Base-by-base conservation (phyloP, 2,329 filamentous ascomycete species). In the Coleophoma crateriformis region DNA sequence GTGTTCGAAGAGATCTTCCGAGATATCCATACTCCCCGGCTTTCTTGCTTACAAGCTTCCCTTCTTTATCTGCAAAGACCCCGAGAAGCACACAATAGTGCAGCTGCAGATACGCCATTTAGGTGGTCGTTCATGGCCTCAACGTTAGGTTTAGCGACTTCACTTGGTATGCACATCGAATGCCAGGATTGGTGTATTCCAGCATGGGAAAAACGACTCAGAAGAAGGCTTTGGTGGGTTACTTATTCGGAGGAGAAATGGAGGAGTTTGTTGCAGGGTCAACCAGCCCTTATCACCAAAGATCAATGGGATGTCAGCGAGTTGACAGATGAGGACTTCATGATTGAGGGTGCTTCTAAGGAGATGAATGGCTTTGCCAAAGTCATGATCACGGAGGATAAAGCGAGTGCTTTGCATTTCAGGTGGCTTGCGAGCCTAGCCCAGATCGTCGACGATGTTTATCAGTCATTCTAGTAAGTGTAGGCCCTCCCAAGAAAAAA, bases 401-500 rank as follows among this genome's bases (percentile, higher is more conserved):
- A 44, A 44, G 41, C 41, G 14, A 33, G 19, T 27, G 41, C 22
- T 5, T 27, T 44, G n/a, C 61, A 59, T 1, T 63, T 65, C 48
- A 55, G 61, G 33, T 60, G 60, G 46, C 40, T 64, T 33, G 54
- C 59, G 22, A 61, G 59, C 37, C 48, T 67, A 17, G 56, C 63
- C 10, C 53, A 55, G 7, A 61, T 67, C 14, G 63, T 59, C 7
- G 63, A 66, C 33, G 56, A 64, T 27, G 61, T 67, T 12, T 59
- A 67, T 43, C 51, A 58, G 22, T 61, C 61, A 0, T 61, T 67
- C 33, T 66, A 66, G 64, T 66, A 49, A 51, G 63, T 56, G 2
- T 10, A 20, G 10, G 14, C 14, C 6, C 19, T 13, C 12, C 22
- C n/a, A 22, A 15, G 8, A 6, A n/a, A 10, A 47, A 7, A 19